phyloP scores from a whole-genome alignment of 371 early-diverging fungal genomes.

The Mucor indicus region DNA sequence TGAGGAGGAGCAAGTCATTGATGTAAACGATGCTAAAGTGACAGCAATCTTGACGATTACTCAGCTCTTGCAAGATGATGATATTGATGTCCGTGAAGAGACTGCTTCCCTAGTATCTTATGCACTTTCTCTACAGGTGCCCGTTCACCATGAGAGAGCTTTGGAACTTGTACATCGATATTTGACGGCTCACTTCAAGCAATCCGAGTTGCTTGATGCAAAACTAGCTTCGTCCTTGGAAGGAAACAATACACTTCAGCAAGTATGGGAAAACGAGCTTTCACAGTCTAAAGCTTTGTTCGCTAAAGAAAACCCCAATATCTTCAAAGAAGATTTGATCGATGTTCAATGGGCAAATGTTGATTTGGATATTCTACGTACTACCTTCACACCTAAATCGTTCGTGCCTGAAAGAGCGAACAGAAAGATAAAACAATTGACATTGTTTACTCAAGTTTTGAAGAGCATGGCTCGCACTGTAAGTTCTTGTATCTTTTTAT shows the following conservation, averaged over 20 bases:
- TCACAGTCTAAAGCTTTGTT: slow-evolving; percentile 35
- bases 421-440: slow-evolving; percentile 5
- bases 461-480: slow-evolving; percentile 11
- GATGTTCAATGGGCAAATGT: slow-evolving; percentile 49
- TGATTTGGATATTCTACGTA: slow-evolving; percentile 19
- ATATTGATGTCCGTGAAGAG: slow-evolving; percentile 65
- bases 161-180: slow-evolving; percentile 52
- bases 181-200: slow-evolving; percentile 21
- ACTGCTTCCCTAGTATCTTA: slow-evolving; percentile 55
- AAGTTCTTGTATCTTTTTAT: not conserved
- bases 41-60: slow-evolving; percentile 21
- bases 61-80: slow-evolving; percentile 63
- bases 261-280: slow-evolving; percentile 27
- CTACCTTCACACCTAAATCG: not conserved
- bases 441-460: slow-evolving; percentile 2
- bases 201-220: slow-evolving; percentile 16
- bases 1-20: not conserved
- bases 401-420: not conserved
- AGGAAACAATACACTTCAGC: not conserved
- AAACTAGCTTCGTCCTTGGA: not conserved
- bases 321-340: slow-evolving; percentile 52
- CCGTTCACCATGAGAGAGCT: slow-evolving; percentile 52
- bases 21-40: slow-evolving; percentile 7
- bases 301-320: slow-evolving; percentile 53
- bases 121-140: slow-evolving; percentile 39